Conservation (phyloP, 2,329 filamentous ascomycete genomes). For the Fusarium zealandicum region DNA sequence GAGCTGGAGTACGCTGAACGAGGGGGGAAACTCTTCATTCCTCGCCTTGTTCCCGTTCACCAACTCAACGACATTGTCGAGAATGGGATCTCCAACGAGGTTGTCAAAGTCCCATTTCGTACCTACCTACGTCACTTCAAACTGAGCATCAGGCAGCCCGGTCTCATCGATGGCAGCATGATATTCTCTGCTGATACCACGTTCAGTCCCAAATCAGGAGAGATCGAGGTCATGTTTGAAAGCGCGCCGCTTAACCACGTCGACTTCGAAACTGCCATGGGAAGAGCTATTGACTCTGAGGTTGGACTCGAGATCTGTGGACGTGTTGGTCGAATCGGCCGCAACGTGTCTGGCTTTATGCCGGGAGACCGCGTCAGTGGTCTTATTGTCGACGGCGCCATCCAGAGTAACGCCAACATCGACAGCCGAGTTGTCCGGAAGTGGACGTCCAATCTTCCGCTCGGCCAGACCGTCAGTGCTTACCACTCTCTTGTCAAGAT, state of each 20-base stretch:
- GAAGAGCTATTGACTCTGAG: slow-evolving; percentile 40
- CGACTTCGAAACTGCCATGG: slow-evolving; percentile 49
- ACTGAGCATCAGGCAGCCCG: slow-evolving; percentile 40
- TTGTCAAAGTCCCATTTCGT: slow-evolving; percentile 34
- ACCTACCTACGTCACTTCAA: slow-evolving; percentile 20
- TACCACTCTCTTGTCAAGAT: slow-evolving; percentile 50
- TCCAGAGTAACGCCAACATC: slow-evolving; percentile 47
- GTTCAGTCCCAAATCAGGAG: slow-evolving; percentile 38
- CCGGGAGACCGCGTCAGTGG: slow-evolving; percentile 54
- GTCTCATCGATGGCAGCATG: slow-evolving; percentile 36
- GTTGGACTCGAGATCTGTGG: slow-evolving; percentile 55
- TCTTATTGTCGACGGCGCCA: slow-evolving; percentile 45
- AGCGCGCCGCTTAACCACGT: slow-evolving; percentile 46
- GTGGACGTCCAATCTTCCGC: slow-evolving; percentile 41
- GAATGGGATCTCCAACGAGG: slow-evolving; percentile 22
- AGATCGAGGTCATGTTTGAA: slow-evolving; percentile 52
- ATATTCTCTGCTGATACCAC: slow-evolving; percentile 35
- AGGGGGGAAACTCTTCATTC: slow-evolving; percentile 50
- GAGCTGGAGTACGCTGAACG: slow-evolving; percentile 56
- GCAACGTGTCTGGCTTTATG: slow-evolving; percentile 42
- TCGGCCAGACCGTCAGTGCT: slow-evolving; percentile 52
- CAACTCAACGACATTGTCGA: slow-evolving; percentile 57
- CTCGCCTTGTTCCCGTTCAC: slow-evolving; percentile 52
- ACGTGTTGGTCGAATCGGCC: slow-evolving; percentile 46
- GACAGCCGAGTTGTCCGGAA: slow-evolving; percentile 49